phyloP scores from a whole-genome alignment of 768 basidiomycete species.

The Amylocystis lapponica region DNA sequence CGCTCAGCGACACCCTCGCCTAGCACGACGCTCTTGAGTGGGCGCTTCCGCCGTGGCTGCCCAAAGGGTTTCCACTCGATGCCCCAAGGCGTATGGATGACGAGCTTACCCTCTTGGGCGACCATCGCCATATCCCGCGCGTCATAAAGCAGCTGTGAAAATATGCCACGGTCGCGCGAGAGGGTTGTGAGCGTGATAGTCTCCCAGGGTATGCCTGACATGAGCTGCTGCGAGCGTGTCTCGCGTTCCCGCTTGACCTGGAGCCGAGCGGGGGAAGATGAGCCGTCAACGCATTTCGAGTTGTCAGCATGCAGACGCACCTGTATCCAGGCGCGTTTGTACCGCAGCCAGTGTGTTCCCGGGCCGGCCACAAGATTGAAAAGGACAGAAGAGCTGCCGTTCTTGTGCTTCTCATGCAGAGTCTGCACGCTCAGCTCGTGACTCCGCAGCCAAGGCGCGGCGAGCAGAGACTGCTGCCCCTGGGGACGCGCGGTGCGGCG shows the following conservation, averaged over 20 bases:
- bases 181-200: slow-evolving; percentile 92
- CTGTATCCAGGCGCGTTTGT: slow-evolving; percentile 93
- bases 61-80: slow-evolving; percentile 96
- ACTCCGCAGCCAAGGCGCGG: slow-evolving; percentile 53
- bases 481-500: slow-evolving; percentile 46
- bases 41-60: slow-evolving; percentile 79
- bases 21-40: slow-evolving; percentile 85
- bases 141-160: slow-evolving; percentile 76
- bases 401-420: slow-evolving; percentile 78
- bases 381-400: slow-evolving; percentile 82
- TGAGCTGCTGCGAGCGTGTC: slow-evolving; percentile 84
- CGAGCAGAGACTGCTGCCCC: slow-evolving; percentile 14
- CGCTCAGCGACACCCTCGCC: slow-evolving; percentile 76
- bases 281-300: too few species aligned
- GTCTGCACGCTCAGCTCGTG: slow-evolving; percentile 97
- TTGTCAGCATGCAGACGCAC: slow-evolving; percentile 31
- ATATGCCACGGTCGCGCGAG: slow-evolving; percentile 77
- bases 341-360: slow-evolving; percentile 89
- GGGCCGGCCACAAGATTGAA: slow-evolving; percentile 97
- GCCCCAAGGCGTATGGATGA: slow-evolving; percentile 96
- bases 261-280: not conserved
- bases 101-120: slow-evolving; percentile 88
- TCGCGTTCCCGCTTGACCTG: slow-evolving; percentile 95
- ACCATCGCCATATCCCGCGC: slow-evolving; percentile 85
- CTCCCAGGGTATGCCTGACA: slow-evolving; percentile 95